Percentiles rank a stretch among this genome's conserved stretches.
Evolutionary conservation across 495 filamentous ascomycete species (phyloP).

Genomic region (Xylaria palmicola): DNA sequence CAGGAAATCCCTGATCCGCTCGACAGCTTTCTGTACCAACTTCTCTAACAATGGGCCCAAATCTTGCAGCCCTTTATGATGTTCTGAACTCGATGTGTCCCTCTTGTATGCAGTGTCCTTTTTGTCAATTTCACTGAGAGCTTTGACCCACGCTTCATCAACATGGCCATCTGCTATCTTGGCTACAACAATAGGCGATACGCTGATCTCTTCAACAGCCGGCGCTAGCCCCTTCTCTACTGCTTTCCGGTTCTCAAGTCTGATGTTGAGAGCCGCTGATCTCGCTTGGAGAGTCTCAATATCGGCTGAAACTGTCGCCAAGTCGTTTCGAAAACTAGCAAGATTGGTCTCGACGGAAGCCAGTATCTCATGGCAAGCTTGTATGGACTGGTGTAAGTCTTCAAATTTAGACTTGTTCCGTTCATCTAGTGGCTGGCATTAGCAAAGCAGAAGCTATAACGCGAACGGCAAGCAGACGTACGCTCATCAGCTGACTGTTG

Average conservation of each 20-base stretch:
- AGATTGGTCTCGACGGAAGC: conserved; percentile 90
- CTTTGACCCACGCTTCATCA: conserved; percentile 85
- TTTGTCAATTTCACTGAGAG: conserved; percentile 80
- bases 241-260: conserved; percentile 81
- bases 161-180: conserved; percentile 85
- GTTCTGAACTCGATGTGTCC: conserved; percentile 56
- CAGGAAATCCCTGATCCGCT: conserved; percentile 89
- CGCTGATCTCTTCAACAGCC: conserved; percentile 84
- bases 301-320: conserved; percentile 87
- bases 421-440: conserved; percentile 57
- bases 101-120: conserved; percentile 70
- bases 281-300: conserved; percentile 90
- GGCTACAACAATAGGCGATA: conserved; percentile 77
- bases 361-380: conserved; percentile 88
- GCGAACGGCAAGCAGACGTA: conserved; percentile 36
- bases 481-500: conserved; percentile 77
- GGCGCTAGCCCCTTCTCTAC: conserved; percentile 89
- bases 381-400: conserved; percentile 85
- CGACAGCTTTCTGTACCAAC: conserved; percentile 85
- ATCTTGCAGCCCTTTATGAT: conserved; percentile 75
- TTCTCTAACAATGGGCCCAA: conserved; percentile 81
- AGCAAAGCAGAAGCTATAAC: not conserved
- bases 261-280: conserved; percentile 79
- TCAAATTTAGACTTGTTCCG: conserved; percentile 85
- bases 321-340: conserved; percentile 86